Base-by-base conservation (phyloP, 768 basidiomycete species). In the Tulasnella sp. region DNA sequence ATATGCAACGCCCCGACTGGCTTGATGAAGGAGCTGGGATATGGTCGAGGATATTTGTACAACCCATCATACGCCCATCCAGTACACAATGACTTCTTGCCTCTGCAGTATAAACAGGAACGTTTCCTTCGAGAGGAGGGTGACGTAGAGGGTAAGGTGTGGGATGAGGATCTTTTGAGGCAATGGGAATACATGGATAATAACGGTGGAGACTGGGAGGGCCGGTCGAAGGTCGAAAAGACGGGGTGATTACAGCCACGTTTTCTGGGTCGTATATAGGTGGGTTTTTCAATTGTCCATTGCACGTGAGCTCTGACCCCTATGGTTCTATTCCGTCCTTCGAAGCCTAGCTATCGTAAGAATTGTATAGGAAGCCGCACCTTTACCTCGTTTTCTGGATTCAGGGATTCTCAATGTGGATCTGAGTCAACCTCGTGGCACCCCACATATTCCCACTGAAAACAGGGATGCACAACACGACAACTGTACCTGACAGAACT, bases 1-100 rank as follows among this genome's bases (percentile, higher is more conserved):
- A 86, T 94, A 79, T 87, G 94, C 38, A 94, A 95, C 82, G 92
- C 92, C 11, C 92, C 93, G 2, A 93, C 92, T 2, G 79, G 78
- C 25, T 80, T 93, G 12, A 90, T 92, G 90, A 89, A 90, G 80
- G 85, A 88, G 34, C 84, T 92, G 1, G 90, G 89, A 29, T 92
- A 91, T 79, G 89, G 89, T 1, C 84, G 87, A 78, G 87, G 85
- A 29, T 93, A 93, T 78, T 82, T 81, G 73, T 93, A 89, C 78
- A 89, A 91, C 81, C 91, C 91, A 11, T 83, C 82, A 36, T 91
- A 86, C 80, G 81, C 79, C 86, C 91, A 92, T 81, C 91, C 91
- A 0, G 90, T 91, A 49, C 82, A 86, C 73, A 88, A 93, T 79
- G 85, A 86, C 29, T 91, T 89, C 82, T 82, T 92, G 15, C 91